phyloP scores from a whole-genome alignment of 352 stramenopile genomes.

The Aphanomyces astaci region DNA sequence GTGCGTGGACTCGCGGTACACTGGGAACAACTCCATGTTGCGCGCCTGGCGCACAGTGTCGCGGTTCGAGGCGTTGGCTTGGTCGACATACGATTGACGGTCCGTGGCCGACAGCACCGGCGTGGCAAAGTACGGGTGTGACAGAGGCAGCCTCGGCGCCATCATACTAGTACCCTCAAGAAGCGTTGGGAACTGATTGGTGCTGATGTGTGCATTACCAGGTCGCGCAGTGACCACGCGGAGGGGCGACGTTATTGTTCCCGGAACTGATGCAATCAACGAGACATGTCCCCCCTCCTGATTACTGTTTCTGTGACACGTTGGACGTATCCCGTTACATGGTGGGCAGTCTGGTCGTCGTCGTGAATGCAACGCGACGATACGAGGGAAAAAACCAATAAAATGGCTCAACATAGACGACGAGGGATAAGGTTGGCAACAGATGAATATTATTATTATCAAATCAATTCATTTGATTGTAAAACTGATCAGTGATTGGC shows the following conservation, averaged over 20 bases:
- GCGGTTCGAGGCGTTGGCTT: conserved; percentile 71
- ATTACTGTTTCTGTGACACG: no score
- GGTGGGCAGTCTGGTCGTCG: not conserved
- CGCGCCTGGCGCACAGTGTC: conserved; percentile 79
- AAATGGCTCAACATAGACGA: no score
- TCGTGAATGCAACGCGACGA: no score
- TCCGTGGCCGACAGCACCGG: conserved; percentile 55
- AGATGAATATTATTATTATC: no score
- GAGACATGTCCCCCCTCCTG: not conserved
- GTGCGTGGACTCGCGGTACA: conserved; percentile 45
- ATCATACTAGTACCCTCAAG: not conserved
- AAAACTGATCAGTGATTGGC: no score
- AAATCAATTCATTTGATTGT: no score
- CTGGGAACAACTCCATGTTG: conserved; percentile 54
- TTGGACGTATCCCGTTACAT: not conserved
- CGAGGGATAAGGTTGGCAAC: no score
- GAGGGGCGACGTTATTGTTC: no score
- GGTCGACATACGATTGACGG: conserved; percentile 50
- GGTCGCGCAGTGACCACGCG: no score
- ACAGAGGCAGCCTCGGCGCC: conserved; percentile 26
- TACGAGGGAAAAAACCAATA: no score
- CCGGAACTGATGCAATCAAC: no score
- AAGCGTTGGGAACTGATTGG: not conserved
- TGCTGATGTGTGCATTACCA: not conserved
- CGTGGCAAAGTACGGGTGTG: conserved; percentile 59